phyloP scores from a whole-genome alignment of 2,329 filamentous ascomycete genomes.

The Hypomyces rosellus region DNA sequence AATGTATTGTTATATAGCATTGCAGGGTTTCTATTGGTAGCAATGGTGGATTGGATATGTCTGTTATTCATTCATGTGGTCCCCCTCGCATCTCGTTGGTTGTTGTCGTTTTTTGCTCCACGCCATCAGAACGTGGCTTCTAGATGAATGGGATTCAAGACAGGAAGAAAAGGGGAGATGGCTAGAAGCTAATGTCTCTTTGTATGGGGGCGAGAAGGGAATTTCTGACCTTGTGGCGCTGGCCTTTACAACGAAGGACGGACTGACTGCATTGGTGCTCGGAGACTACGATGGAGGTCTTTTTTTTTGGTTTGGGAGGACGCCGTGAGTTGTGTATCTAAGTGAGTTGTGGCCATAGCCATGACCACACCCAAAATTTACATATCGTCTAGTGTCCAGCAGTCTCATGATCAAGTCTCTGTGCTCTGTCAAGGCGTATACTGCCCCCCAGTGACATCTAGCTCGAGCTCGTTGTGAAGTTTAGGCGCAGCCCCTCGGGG shows the following conservation, averaged over 20 bases:
- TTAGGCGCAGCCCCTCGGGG: too few relatives aligned
- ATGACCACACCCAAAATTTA: too few relatives aligned
- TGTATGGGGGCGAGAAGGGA: too few relatives aligned
- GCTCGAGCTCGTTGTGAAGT: too few relatives aligned
- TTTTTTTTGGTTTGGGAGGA: too few relatives aligned
- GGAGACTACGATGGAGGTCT: too few relatives aligned
- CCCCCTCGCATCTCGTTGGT: background rate
- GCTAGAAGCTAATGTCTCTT: conserved; percentile 4
- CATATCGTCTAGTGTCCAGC: too few relatives aligned
- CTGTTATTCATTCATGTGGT: conserved; percentile 1
- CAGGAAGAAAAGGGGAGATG: background rate
- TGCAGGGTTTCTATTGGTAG: conserved; percentile 6
- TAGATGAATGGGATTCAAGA: conserved; percentile 5
- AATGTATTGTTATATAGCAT: conserved; percentile 11
- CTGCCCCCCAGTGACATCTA: too few relatives aligned
- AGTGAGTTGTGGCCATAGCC: too few relatives aligned
- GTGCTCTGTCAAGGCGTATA: too few relatives aligned
- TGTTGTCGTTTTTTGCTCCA: background rate
- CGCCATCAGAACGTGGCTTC: conserved; percentile 2
- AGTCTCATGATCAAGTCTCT: too few relatives aligned
- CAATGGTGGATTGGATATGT: conserved; percentile 10
- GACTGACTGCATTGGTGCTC: background rate
- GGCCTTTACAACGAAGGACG: background rate
- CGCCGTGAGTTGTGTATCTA: too few relatives aligned
- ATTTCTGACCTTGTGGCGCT: background rate